These are phyloP conservation scores for Chaetomiaceae sp. DNA, from an alignment of 2,329 filamentous ascomycete species.

Conservation along the genomic window DNA sequence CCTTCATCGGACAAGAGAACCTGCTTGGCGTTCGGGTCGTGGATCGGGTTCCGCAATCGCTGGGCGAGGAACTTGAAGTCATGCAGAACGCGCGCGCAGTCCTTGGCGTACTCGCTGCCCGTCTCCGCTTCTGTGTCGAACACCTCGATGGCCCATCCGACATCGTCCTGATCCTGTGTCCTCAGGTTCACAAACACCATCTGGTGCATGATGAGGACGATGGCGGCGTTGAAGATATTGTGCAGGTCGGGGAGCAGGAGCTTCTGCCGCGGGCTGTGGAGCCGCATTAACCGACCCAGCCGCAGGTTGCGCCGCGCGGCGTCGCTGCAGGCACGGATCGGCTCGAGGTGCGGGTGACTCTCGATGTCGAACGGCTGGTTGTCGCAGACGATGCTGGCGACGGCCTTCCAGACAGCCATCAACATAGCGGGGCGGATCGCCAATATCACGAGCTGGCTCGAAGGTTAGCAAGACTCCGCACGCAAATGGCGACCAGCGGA, in stretches of 20 bases:
- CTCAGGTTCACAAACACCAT: constrained; percentile 36
- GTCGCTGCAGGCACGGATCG: constrained; percentile 38
- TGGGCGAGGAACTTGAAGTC: constrained; percentile 37
- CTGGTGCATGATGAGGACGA: constrained; percentile 44
- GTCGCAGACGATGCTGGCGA: constrained; percentile 38
- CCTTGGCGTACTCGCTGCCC: constrained; percentile 36
- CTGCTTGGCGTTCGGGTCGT: constrained; percentile 14
- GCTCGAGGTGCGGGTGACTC: constrained; percentile 27
- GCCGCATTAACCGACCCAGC: constrained; percentile 39
- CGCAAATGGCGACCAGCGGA: too few relatives aligned
- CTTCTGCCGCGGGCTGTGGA: constrained; percentile 35
- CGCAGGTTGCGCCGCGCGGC: constrained; percentile 44
- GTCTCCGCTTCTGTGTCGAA: constrained; percentile 39
- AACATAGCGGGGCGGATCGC: constrained; percentile 46
- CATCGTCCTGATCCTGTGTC: constrained; percentile 30
- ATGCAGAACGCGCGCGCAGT: constrained; percentile 37
- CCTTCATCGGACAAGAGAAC: constrained; percentile 3
- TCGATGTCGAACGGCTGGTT: constrained; percentile 29
- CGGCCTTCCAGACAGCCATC: constrained; percentile 42
- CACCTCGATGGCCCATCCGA: constrained; percentile 39
- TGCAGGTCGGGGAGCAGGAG: constrained; percentile 44
- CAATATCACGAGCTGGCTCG: constrained; percentile 43
- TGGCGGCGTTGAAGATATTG: constrained; percentile 47
- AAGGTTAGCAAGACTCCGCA: constrained; percentile 3
- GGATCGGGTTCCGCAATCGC: constrained; percentile 28